Evolutionary conservation across 2,329 filamentous ascomycete species (phyloP), one percentile per base, ranked within the genome.

Genomic region (Beauveria sp.): DNA sequence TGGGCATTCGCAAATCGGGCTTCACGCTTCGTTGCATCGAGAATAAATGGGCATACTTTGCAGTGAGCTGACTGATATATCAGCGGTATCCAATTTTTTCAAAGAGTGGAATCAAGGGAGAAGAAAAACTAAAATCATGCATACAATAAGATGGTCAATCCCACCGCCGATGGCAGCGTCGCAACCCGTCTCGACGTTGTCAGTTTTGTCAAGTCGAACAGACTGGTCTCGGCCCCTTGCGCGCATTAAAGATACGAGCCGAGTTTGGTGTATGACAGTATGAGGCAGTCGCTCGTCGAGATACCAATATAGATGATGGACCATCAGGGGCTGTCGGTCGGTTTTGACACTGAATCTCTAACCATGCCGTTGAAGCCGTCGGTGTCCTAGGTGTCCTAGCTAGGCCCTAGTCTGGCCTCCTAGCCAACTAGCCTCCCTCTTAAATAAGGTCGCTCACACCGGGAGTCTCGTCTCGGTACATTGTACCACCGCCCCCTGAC

Each of bases 321-420:
- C 73, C 0, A 72, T 62, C 2, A 77, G 2, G 75, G 71, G 60
- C 75, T 67, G 20, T 73, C 67, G 0, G 72, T 76, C 60, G 72
- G 62, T 1, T 66, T 66, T 1, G 74, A 76, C 5, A 76, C 63
- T 4, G 74, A 68, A 60, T 77, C 72, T 8, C 76, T 68, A 1
- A 77, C 75, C 71, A 76, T 74, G 24, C 74, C 75, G 28, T 77
- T 72, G 49, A 77, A 77, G 0, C 74, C 73, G 0, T 68, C 64
- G 3, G 66, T n/a, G 42, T 43, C 12, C 12, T 38, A 14, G 3
- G 66, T n/a, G 42, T 43, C 12, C 12, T 38, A 14, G 34, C 34
- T 38, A 38, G 34, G 34, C 14, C 12, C 34, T 38, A 14, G 34
- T 24, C 22, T 24, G 22, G 22, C 12, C 34, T 38, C 34, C 34